phyloP scores from a whole-genome alignment of 2,329 filamentous ascomycete genomes.

The Verticillium klebahnii region DNA sequence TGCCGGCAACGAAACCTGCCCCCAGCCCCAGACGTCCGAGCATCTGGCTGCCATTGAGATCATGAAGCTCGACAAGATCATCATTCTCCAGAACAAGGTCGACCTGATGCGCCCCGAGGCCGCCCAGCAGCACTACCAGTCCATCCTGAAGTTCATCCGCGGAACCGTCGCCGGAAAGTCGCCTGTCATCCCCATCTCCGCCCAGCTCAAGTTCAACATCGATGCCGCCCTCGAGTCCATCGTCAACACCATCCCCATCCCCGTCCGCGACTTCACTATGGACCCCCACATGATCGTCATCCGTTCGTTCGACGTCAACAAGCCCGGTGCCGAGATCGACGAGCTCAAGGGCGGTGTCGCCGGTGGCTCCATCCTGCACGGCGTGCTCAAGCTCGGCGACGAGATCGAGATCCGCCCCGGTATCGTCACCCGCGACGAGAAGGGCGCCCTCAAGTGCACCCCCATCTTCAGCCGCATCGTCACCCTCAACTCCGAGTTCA shows the following conservation, averaged over 20 bases:
- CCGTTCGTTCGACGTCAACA: conserved; percentile 99
- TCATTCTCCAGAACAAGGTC: conserved; percentile 99
- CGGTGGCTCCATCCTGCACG: conserved; percentile 92
- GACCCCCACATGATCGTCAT: conserved; percentile 99
- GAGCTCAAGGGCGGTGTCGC: conserved; percentile 98
- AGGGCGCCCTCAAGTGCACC: conserved; percentile 90
- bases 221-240: conserved; percentile 96
- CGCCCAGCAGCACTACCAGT: conserved; percentile 90
- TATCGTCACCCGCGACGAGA: conserved; percentile 92
- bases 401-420: conserved; percentile 99
- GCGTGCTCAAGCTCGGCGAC: conserved; percentile 93
- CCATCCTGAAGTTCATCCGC: conserved; percentile 96
- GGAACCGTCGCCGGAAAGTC: conserved; percentile 94
- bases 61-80: conserved; percentile 99
- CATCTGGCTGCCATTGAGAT: conserved; percentile 99
- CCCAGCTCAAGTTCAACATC: conserved; percentile 99
- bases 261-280: conserved; percentile 81
- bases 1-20: conserved; percentile 96
- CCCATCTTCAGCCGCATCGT: conserved; percentile 96
- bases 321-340: conserved; percentile 97
- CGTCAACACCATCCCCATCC: conserved; percentile 91
- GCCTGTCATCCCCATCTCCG: conserved; percentile 93
- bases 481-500: conserved; percentile 90
- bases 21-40: conserved; percentile 96
- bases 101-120: conserved; percentile 96